Evolutionary conservation across 768 basidiomycete species (phyloP), one percentile per base, ranked within the genome.

Genomic region (Leccinum incarnatum): DNA sequence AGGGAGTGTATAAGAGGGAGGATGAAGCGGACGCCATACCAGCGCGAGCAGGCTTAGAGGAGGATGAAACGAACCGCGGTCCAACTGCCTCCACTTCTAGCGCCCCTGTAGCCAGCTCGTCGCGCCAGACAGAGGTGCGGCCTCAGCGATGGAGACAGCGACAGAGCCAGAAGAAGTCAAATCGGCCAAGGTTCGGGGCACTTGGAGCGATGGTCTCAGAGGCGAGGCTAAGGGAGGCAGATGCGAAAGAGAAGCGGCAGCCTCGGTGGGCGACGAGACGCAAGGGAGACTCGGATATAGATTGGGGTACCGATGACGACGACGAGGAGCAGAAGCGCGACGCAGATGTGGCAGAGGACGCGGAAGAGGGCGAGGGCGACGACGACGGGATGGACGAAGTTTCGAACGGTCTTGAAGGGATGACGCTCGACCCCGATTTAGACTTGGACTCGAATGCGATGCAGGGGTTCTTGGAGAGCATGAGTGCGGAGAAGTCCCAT

Each of bases 361-460:
- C 68, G 7, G 64, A 51, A 15, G 65, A 51, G 2, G 17, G 12
- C 34, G 21, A n/a, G 1, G 15, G 12, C 15, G 21, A 19, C 8
- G 69, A 56, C 6, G 72, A 72, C 49, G 73, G 48, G 7, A 65
- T 71, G 57, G 69, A 74, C 30, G 63, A 67, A 40, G 53, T 74
- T 46, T 74, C 72, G 49, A 63, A 60, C 21, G 67, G 54, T 23
- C 68, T 71, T 3, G 77, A 75, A 54, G 87, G 78, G 21, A 91
- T 91, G 89, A 80, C 82, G 2, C 69, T 91, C 19, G 89, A 91
- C 59, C 73, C 76, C 0, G 87, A 89, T 23, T 53, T 85, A 45
- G 78, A 78, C 9, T 42, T 79, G 10, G 76, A 79, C 62, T 45
- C 76, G 47, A 67, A 70, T 3, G 83, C 82, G 21, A 82, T 89